phyloP scores from a whole-genome alignment of 1,139 yeast species.

The Debaryomycetaceae sp. region DNA sequence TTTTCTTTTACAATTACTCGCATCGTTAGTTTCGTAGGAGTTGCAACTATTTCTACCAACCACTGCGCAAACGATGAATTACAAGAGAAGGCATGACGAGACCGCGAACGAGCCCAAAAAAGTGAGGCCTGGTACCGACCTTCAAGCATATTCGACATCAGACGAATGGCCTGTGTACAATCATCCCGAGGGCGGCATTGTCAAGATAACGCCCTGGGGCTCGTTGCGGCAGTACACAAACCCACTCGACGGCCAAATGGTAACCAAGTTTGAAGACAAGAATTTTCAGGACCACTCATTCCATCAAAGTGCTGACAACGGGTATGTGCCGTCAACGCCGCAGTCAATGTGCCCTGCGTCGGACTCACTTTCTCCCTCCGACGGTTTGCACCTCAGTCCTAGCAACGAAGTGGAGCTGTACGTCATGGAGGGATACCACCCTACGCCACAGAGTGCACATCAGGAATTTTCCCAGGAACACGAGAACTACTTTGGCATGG shows the following conservation, averaged over 20 bases:
- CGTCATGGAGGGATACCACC: conserved; percentile 35
- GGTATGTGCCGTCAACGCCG: conserved; percentile 8
- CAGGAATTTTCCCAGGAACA: conserved; percentile 27
- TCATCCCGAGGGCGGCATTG: conserved; percentile 63
- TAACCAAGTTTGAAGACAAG: conserved; percentile 41
- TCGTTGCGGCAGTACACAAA: conserved; percentile 32
- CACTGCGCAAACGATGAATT: conserved; percentile 8
- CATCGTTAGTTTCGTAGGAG: too few relatives aligned
- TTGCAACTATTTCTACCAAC: too few relatives aligned
- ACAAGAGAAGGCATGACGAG: conserved; percentile 27
- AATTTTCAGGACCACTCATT: conserved; percentile 36
- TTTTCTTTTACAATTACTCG: too few relatives aligned
- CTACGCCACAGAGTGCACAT: conserved; percentile 5
- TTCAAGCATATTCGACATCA: conserved; percentile 21
- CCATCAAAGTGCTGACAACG: conserved; percentile 15
- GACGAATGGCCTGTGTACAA: conserved; percentile 58
- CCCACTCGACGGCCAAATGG: conserved; percentile 29
- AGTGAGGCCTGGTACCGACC: conserved; percentile 19
- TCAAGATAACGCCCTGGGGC: conserved; percentile 66
- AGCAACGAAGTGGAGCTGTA: conserved; percentile 39
- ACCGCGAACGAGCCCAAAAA: conserved; percentile 20
- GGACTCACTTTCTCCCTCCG: conserved; percentile 10
- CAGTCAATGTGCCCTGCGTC: conserved; percentile 11
- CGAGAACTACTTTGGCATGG: conserved; percentile 38
- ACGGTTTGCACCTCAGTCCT: conserved; percentile 28